Conservation (phyloP, 306 rosid species). For the Cicer chorassanicum region DNA sequence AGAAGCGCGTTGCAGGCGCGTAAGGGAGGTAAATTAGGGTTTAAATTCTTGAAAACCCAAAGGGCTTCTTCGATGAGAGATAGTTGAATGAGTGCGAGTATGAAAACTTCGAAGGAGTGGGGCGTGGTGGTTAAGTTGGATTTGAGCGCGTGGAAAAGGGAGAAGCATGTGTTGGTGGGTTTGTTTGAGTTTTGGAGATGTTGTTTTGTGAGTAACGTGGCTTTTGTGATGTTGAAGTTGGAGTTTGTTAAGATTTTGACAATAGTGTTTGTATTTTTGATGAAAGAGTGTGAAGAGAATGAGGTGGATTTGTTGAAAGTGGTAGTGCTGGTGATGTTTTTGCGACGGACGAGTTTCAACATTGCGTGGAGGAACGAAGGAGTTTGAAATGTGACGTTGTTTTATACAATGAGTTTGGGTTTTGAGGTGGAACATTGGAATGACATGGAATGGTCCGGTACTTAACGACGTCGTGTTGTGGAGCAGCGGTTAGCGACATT, state of each 20-base stretch:
- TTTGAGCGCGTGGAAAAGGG: conserved; percentile 54
- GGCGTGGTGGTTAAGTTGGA: conserved; percentile 41
- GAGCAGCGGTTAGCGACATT: no score
- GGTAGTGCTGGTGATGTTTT: background rate
- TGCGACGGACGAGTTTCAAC: conserved; percentile 43
- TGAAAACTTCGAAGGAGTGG: conserved; percentile 53
- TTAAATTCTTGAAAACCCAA: conserved; percentile 48
- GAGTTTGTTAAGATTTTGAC: conserved; percentile 54
- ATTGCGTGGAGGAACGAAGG: conserved; percentile 13
- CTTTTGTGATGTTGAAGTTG: conserved; percentile 45
- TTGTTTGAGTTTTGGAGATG: conserved; percentile 52
- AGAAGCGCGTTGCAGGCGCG: conserved; percentile 70
- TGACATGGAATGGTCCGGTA: no score
- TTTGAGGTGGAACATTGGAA: no score
- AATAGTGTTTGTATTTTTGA: conserved; percentile 50
- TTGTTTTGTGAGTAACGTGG: conserved; percentile 61
- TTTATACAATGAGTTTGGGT: no score
- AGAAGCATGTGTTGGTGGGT: conserved; percentile 43
- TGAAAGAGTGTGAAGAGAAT: conserved; percentile 11
- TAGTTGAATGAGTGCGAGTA: conserved; percentile 54
- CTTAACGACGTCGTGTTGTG: no score
- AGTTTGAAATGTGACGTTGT: no score
- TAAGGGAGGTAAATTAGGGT: conserved; percentile 45
- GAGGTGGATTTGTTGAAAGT: conserved; percentile 1
- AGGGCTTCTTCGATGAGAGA: conserved; percentile 65